phyloP scores from a whole-genome alignment of 352 stramenopile species.

The Ochromonadaceae sp. region DNA sequence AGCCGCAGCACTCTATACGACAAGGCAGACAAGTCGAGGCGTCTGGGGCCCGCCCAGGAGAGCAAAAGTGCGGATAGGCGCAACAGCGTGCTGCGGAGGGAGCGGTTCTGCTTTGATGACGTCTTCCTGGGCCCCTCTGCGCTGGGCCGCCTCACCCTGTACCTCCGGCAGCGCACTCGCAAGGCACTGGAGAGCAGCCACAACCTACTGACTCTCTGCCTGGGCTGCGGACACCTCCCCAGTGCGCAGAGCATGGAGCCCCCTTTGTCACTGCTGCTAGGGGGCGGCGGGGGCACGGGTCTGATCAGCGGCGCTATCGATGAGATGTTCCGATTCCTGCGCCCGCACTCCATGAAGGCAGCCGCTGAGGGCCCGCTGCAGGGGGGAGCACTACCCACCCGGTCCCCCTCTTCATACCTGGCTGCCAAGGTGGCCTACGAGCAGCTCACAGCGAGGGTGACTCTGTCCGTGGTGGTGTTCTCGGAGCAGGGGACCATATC shows the following conservation, averaged over 20 bases:
- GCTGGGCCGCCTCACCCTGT: not conserved
- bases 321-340: not conserved
- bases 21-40: not conserved
- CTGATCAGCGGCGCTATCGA: not conserved
- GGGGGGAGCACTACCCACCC: too few species aligned
- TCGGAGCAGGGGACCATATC: too few species aligned
- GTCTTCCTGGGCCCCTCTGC: not conserved
- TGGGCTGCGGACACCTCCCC: not conserved
- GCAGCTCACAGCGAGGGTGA: too few species aligned
- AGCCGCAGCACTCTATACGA: not conserved
- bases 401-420: too few species aligned
- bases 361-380: too few species aligned
- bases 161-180: not conserved
- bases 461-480: too few species aligned
- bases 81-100: not conserved
- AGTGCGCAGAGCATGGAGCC: not conserved
- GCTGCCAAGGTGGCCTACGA: too few species aligned
- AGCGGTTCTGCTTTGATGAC: conserved; percentile 6
- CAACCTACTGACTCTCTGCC: not conserved
- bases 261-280: not conserved
- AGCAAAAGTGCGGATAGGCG: too few species aligned
- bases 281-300: not conserved
- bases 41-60: not conserved
- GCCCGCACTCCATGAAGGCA: too few species aligned
- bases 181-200: not conserved